These are phyloP conservation scores for Phytophthora tubulina DNA, from an alignment of 352 stramenopile species.

Conservation along the genomic window DNA sequence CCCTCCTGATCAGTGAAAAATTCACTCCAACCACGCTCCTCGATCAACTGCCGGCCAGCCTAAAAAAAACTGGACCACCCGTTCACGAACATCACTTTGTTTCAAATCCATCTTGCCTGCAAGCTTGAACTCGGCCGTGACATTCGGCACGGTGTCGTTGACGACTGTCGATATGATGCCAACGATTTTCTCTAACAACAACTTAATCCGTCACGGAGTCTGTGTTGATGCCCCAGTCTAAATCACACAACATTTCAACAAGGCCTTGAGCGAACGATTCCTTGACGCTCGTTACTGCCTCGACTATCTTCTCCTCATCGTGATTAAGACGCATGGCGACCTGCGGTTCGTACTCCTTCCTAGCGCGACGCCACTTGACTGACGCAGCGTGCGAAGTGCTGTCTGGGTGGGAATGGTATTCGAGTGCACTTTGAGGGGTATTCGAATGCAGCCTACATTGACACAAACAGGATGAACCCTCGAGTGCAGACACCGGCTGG, in stretches of 20 bases:
- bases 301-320: too few species aligned
- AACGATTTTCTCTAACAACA: background rate
- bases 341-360: too few species aligned
- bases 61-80: constrained; percentile 16
- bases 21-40: background rate
- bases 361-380: too few species aligned
- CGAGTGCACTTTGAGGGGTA: too few species aligned
- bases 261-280: too few species aligned
- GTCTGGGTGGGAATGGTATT: too few species aligned
- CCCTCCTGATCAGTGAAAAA: constrained; percentile 19
- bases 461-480: too few species aligned
- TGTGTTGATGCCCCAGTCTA: constrained; percentile 1
- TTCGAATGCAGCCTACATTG: too few species aligned
- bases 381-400: too few species aligned
- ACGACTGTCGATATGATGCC: constrained; percentile 8
- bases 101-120: constrained; percentile 13
- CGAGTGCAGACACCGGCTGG: too few species aligned
- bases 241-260: constrained; percentile 10
- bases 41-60: background rate
- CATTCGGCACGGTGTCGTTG: constrained; percentile 10
- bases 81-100: background rate
- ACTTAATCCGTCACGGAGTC: constrained; percentile 1
- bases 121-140: constrained; percentile 2
- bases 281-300: too few species aligned
- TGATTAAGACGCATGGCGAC: too few species aligned